These are phyloP conservation scores for Paraconiothyrium brasiliense DNA, from an alignment of 2,329 filamentous ascomycete genomes.

Conservation along the genomic window DNA sequence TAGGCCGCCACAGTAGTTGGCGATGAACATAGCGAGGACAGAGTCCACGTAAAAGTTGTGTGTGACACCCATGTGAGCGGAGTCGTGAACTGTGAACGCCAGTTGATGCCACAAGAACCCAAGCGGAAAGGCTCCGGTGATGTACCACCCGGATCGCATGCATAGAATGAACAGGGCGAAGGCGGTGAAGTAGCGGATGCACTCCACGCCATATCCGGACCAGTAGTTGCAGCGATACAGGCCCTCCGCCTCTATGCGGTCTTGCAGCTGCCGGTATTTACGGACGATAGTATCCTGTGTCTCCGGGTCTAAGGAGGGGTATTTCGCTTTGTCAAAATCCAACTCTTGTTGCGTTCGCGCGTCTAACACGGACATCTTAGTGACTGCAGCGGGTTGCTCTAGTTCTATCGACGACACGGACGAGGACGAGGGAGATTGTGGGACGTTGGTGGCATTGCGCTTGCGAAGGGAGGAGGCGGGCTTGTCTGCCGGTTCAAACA, in stretches of 20 bases:
- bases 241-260: slow-evolving; percentile 75
- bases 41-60: slow-evolving; percentile 86
- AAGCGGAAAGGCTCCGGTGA: slow-evolving; percentile 75
- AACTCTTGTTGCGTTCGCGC: slow-evolving; percentile 78
- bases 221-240: slow-evolving; percentile 86
- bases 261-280: slow-evolving; percentile 83
- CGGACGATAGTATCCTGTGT: slow-evolving; percentile 79
- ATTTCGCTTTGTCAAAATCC: slow-evolving; percentile 78
- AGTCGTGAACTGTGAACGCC: slow-evolving; percentile 92
- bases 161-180: slow-evolving; percentile 67
- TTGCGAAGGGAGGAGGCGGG: slow-evolving; percentile 46
- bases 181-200: slow-evolving; percentile 74
- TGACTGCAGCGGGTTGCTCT: slow-evolving; percentile 45
- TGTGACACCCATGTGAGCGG: slow-evolving; percentile 96
- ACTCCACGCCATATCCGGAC: slow-evolving; percentile 76
- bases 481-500: slow-evolving; percentile 65
- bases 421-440: slow-evolving; percentile 63
- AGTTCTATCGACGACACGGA: slow-evolving; percentile 65
- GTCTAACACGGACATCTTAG: slow-evolving; percentile 72
- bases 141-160: slow-evolving; percentile 55
- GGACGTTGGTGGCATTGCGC: slow-evolving; percentile 45
- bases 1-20: slow-evolving; percentile 87
- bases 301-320: slow-evolving; percentile 76
- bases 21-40: slow-evolving; percentile 87
- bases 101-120: slow-evolving; percentile 94